Conservation (phyloP, 1,139 yeast species). For the Blastobotrys indianensis region DNA sequence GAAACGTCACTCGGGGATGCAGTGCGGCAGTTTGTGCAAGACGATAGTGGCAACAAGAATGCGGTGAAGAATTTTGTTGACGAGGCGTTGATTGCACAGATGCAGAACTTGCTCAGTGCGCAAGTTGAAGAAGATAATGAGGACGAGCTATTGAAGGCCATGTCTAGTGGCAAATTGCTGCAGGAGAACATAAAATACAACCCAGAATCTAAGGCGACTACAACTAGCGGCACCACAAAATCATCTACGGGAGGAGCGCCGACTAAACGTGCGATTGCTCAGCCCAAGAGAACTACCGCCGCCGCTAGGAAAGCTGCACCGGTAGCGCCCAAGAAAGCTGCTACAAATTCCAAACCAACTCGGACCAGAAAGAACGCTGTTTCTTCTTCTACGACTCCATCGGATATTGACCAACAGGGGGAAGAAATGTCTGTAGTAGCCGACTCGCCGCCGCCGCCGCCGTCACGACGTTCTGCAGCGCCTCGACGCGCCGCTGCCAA, state of each 20-base stretch:
- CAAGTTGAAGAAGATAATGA: conserved; percentile 33
- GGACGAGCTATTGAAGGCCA: conserved; percentile 13
- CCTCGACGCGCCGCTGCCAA: neutral
- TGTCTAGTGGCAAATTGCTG: conserved; percentile 12
- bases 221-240: no score
- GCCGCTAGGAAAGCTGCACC: no score
- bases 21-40: conserved; percentile 52
- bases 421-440: no score
- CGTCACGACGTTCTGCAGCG: neutral
- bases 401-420: no score
- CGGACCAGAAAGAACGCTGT: no score
- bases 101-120: conserved; percentile 45
- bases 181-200: neutral
- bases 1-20: conserved; percentile 74
- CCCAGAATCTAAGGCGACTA: no score
- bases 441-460: neutral
- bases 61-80: conserved; percentile 67
- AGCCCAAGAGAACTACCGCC: no score
- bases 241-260: no score
- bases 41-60: conserved; percentile 74
- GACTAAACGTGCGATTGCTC: no score
- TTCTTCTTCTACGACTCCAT: no score
- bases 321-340: no score
- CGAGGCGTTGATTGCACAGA: conserved; percentile 56
- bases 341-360: no score